A percentile compares a stretch with the other conserved stretches of the same genome.
phyloP scores from a whole-genome alignment of 257 asterid genomes.

The Solanum clarkiae region DNA sequence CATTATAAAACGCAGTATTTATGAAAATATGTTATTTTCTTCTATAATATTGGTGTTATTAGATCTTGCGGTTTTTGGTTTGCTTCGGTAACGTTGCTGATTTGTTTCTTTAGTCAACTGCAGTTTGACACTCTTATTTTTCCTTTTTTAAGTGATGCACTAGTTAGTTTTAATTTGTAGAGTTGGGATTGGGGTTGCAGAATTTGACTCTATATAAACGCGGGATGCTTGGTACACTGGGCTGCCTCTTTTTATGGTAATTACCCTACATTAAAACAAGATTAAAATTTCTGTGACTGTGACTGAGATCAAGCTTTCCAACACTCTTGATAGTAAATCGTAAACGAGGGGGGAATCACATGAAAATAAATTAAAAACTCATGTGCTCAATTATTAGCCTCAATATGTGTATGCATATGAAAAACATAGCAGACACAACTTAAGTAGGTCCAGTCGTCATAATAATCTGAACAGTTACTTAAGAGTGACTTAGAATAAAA shows the following conservation, averaged over 20 bases:
- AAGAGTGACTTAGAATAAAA: not conserved
- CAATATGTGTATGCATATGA: not conserved
- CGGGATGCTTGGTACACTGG: not conserved
- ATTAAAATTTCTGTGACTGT: not conserved
- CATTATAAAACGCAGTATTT: too few relatives aligned
- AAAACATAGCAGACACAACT: not conserved
- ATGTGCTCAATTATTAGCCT: not conserved
- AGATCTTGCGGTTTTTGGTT: not conserved
- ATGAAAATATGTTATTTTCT: too few relatives aligned
- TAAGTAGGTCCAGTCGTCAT: not conserved
- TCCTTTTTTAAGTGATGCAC: not conserved
- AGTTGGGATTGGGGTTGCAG: not conserved
- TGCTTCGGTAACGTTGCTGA: not conserved
- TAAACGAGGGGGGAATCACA: not conserved
- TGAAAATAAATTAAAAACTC: not conserved
- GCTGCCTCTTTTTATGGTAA: not conserved
- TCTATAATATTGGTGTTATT: not conserved
- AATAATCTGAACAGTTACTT: not conserved
- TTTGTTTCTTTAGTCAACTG: slow-evolving; percentile 16
- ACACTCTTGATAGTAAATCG: not conserved
- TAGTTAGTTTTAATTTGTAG: not conserved
- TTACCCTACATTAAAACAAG: not conserved
- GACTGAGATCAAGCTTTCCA: not conserved
- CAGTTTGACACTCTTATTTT: not conserved
- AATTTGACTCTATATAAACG: not conserved